phyloP scores from a whole-genome alignment of 1,284 basidiomycete genomes.

The Calocybe gambosa region DNA sequence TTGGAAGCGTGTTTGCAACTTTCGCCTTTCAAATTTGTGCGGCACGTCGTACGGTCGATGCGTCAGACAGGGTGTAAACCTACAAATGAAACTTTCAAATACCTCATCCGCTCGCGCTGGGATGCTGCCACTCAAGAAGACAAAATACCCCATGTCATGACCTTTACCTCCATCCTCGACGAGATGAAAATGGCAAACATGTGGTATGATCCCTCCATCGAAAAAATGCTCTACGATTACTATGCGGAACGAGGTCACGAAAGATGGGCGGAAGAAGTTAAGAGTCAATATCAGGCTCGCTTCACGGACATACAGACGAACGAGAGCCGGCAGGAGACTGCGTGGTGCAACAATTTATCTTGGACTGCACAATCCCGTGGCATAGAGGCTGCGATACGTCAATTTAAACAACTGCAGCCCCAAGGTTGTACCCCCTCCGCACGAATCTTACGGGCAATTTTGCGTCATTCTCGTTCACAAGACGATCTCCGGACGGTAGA shows the following conservation, averaged over 20 bases:
- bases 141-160: slow-evolving; percentile 27
- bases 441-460: slow-evolving; percentile 19
- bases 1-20: slow-evolving; percentile 37
- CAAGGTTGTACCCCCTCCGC: slow-evolving; percentile 15
- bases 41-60: slow-evolving; percentile 38
- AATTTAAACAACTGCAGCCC: slow-evolving; percentile 18
- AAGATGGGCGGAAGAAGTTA: slow-evolving; percentile 31
- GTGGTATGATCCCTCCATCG: slow-evolving; percentile 36
- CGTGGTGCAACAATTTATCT: slow-evolving; percentile 21
- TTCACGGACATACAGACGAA: slow-evolving; percentile 20
- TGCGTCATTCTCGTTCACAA: slow-evolving; percentile 26
- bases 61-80: slow-evolving; percentile 37
- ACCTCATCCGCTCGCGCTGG: slow-evolving; percentile 39
- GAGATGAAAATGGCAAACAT: slow-evolving; percentile 39
- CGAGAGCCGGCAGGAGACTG: slow-evolving; percentile 11
- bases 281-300: slow-evolving; percentile 29
- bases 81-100: slow-evolving; percentile 39
- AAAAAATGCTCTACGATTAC: slow-evolving; percentile 34
- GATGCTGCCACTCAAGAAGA: slow-evolving; percentile 24
- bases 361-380: slow-evolving; percentile 23
- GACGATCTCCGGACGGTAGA: slow-evolving; percentile 40
- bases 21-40: slow-evolving; percentile 33
- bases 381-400: slow-evolving; percentile 22
- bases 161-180: slow-evolving; percentile 36
- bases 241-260: slow-evolving; percentile 33